Base-by-base conservation (phyloP, 805 yeast genomes). In the Pichia phayaonensis region DNA sequence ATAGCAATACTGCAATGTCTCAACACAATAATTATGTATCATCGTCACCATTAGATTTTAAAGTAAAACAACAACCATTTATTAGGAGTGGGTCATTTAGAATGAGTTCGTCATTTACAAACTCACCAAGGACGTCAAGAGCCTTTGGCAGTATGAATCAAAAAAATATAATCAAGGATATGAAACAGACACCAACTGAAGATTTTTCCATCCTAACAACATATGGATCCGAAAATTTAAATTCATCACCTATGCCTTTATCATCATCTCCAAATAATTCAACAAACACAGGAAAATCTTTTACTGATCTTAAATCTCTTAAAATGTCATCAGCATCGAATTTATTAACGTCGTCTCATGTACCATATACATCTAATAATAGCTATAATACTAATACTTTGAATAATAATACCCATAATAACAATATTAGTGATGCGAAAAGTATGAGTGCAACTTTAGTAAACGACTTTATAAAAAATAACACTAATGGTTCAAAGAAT, bases 1-100 rank as follows among this genome's bases (percentile, higher is more conserved):
- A 49, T 31, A 49, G 44, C 31, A 43, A 42, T 31, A 46, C 24
- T 16, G n/a, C 40, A 21, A 29, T 26, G 22, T 18, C 10, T 26
- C 36, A 41, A 24, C 26, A 44, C 3, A 26, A 31, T 21, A 29
- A 23, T 31, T 29, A 39, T 26, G 1, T 56, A 2, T 58, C 65
- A 3, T 57, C 63, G 10, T 63, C 66, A 0, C 66, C 66, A 8
- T 31, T 61, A 40, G 63, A 61, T 8, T 59, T 61, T 46, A 61
- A 59, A 43, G 54, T 60, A 15, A 57, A 55, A 42, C 61, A 58
- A 36, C 54, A 56, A 7, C 45, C 57, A 2, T 53, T 57, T 5
- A 52, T 36, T 8, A 20, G 66, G 45, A 51, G 61, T 7, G 58
- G 56, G 31, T 59, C 66, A 1, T 57, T 55, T 45, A 54, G 64